Conservation (phyloP, 345 rosid genomes). For the Eucalyptus sideroxylon region DNA sequence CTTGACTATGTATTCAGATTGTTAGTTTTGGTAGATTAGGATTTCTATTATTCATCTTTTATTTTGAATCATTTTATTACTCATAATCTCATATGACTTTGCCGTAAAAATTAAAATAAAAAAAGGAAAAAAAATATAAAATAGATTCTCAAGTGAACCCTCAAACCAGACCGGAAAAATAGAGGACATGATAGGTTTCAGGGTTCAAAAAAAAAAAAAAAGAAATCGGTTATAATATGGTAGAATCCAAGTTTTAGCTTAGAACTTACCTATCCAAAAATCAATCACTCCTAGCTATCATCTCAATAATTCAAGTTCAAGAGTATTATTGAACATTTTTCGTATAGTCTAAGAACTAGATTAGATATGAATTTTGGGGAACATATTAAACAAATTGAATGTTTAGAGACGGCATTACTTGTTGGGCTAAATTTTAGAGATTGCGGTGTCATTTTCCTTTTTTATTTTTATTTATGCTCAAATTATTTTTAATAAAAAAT, state of each 20-base stretch:
- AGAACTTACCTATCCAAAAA: rapidly evolving
- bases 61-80: too few species aligned
- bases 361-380: rapidly evolving
- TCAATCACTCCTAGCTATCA: too few species aligned
- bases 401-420: rapidly evolving
- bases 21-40: too few species aligned
- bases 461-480: too few species aligned
- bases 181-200: rapidly evolving
- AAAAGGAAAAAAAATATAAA: too few species aligned
- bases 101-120: too few species aligned
- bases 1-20: too few species aligned
- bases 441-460: rapidly evolving
- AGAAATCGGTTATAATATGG: rapidly evolving
- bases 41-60: too few species aligned
- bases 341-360: rapidly evolving
- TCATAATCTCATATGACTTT: too few species aligned
- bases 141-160: rapidly evolving
- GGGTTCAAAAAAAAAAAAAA: too few species aligned
- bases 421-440: rapidly evolving
- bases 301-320: too few species aligned
- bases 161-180: rapidly evolving
- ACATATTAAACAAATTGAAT: rapidly evolving
- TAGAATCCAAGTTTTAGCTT: rapidly evolving
- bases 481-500: too few species aligned
- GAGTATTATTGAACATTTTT: rapidly evolving